Evolutionary conservation across 2,329 filamentous ascomycete species (phyloP).

Genomic region (Botrytis porri): DNA sequence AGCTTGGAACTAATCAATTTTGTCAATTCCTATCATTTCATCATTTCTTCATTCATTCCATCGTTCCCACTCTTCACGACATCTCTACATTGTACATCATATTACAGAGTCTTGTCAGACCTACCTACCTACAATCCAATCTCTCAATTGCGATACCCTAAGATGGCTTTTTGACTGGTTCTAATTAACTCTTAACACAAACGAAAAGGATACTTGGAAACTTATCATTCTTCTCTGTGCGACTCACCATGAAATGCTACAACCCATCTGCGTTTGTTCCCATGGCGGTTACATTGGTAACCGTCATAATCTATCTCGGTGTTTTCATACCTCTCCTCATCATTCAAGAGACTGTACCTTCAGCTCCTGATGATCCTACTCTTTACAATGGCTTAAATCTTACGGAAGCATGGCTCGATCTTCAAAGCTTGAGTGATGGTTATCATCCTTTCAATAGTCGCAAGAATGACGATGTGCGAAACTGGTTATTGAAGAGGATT

Average conservation of each 20-base stretch:
- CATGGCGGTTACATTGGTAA: slow-evolving; percentile 77
- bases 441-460: slow-evolving; percentile 90
- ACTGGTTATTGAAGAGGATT: slow-evolving; percentile 71
- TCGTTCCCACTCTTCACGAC: background rate
- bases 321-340: slow-evolving; percentile 69
- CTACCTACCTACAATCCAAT: background rate
- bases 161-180: slow-evolving; percentile 7
- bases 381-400: slow-evolving; percentile 68
- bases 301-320: slow-evolving; percentile 71
- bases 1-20: slow-evolving; percentile 2
- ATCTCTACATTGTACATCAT: background rate
- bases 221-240: background rate
- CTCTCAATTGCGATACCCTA: background rate
- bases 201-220: background rate
- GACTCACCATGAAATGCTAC: slow-evolving; percentile 32
- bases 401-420: slow-evolving; percentile 80
- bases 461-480: slow-evolving; percentile 75
- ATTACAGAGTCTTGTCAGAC: background rate
- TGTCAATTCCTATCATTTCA: background rate
- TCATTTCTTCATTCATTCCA: background rate
- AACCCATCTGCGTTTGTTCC: slow-evolving; percentile 76
- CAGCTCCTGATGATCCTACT: slow-evolving; percentile 54
- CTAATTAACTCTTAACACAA: background rate
- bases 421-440: slow-evolving; percentile 68
- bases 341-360: slow-evolving; percentile 73